Evolutionary conservation across 768 basidiomycete species (phyloP), one percentile per base, ranked within the genome.

Genomic region (Boletus pseudopeckii): DNA sequence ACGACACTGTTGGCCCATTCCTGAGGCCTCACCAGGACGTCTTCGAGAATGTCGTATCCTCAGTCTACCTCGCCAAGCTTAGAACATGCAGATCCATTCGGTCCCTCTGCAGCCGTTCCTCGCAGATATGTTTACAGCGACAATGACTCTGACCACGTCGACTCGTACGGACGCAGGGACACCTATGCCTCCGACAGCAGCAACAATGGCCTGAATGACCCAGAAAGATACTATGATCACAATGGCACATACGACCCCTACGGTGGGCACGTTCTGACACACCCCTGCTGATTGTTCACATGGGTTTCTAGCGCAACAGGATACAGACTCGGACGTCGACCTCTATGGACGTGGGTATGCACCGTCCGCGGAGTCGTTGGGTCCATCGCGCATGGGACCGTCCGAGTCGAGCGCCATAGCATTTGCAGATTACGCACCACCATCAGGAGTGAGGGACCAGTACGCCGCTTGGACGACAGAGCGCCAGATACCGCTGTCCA

Each of bases 381-480:
- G 82, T 8, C 79, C 80, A 6, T 79, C 80, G 15, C 80, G 82
- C 39, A 73, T 80, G 67, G 81, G 78, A 30, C 77, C 78, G 30
- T 84, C 86, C 1, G 86, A 90, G 34, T 79, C 86, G 10, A 85
- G 61, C 20, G 88, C 87, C 28, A 85, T 89, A 0, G 84, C 87
- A 0, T 88, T 84, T 61, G 75, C 79, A 56, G 90, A 92, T 50
- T 83, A 84, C 55, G 72, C 72, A 36, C 75, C 77, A 13, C 71
- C 80, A 4, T 72, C 76, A 30, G 82, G 82, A 50, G 80, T 67
- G 6, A 82, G 85, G 44, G 94, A 98, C 62, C 84, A 92, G 37
- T 98, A 98, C 67, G 90, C 96, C 0, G 93, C 96, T 1, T 99
- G 97, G 97, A 85, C 84, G 10, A 72, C 84, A 38, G 97, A 98